Evolutionary conservation across 345 rosid genomes (phyloP).

Genomic region (Murraya paniculata): DNA sequence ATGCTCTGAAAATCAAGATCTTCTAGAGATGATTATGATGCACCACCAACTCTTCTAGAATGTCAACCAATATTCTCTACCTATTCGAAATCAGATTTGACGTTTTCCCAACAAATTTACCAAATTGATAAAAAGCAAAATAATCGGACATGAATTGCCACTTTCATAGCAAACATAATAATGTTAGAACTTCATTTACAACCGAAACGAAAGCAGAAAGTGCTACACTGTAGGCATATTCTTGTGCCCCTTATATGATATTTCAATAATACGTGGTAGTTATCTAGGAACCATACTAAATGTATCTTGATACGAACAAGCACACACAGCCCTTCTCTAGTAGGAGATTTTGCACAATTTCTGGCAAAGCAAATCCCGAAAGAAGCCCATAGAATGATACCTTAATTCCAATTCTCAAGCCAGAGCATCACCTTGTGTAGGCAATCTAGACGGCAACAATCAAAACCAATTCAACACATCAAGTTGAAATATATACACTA

Average conservation of each 20-base stretch:
- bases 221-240: neutral
- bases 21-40: neutral
- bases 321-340: neutral
- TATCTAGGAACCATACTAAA: neutral
- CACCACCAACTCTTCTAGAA: neutral
- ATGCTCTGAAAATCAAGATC: neutral
- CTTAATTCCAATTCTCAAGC: neutral
- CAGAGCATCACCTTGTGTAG: neutral
- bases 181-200: neutral
- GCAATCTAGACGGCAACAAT: neutral
- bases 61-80: neutral
- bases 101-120: neutral
- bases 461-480: neutral
- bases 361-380: neutral
- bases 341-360: neutral
- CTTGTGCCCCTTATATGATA: neutral
- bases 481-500: neutral
- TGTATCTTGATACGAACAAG: neutral
- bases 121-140: neutral
- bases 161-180: neutral
- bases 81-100: neutral
- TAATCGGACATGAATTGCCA: neutral
- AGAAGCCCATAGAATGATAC: neutral
- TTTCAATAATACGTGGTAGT: neutral
- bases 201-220: neutral